Evolutionary conservation across 371 early-diverging fungal species (phyloP).

Genomic region (Lichtheimia hyalospora): DNA sequence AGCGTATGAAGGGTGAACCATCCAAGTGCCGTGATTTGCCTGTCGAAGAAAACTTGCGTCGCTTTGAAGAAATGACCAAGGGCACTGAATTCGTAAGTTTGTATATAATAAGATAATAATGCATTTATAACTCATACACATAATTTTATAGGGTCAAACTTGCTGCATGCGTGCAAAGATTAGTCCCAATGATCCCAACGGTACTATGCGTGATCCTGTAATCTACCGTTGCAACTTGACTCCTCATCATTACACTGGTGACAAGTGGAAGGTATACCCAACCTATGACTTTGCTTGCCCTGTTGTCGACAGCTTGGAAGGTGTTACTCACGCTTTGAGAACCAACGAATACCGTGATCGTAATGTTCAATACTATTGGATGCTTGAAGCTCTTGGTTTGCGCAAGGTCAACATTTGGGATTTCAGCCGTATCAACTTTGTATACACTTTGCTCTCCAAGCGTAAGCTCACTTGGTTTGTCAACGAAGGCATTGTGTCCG

Average conservation of each 20-base stretch:
- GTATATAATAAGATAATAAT: neutral
- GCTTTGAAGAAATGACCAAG: conserved; percentile 94
- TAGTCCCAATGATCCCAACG: conserved; percentile 90
- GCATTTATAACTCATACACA: neutral
- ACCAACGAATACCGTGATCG: conserved; percentile 99
- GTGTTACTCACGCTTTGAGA: conserved; percentile 98
- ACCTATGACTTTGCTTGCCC: conserved; percentile 99
- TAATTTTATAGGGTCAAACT: conserved; percentile 58
- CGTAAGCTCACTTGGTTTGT: conserved; percentile 99
- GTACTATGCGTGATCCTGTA: conserved; percentile 99
- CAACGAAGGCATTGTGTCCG: conserved; percentile 84
- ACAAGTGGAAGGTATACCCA: conserved; percentile 98
- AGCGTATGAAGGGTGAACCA: conserved; percentile 91
- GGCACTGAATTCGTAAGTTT: conserved; percentile 77
- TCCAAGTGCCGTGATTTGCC: conserved; percentile 86
- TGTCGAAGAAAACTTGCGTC: conserved; percentile 89
- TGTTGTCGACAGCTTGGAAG: conserved; percentile 97
- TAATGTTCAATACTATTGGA: conserved; percentile 99
- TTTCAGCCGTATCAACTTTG: conserved; percentile 97
- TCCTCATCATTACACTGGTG: conserved; percentile 93
- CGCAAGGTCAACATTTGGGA: conserved; percentile 94
- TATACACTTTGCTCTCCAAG: conserved; percentile 99
- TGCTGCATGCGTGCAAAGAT: conserved; percentile 99
- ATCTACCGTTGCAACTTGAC: conserved; percentile 95
- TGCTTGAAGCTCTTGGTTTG: conserved; percentile 88